Conservation (phyloP, 2,329 filamentous ascomycete genomes). For the Phialophora verrucosa region DNA sequence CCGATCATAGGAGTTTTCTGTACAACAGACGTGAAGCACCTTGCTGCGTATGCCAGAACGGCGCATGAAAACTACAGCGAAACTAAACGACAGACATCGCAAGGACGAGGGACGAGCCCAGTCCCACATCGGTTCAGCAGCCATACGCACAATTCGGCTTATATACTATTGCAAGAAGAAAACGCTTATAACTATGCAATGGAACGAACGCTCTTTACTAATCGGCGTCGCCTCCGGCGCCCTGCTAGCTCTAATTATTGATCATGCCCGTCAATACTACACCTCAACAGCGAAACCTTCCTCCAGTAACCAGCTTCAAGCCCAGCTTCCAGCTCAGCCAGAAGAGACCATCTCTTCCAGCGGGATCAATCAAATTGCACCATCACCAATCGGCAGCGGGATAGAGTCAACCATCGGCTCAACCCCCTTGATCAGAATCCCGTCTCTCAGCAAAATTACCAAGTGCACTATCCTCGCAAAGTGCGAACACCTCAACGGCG, state of each 20-base stretch:
- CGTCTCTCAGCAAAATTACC: constrained; percentile 82
- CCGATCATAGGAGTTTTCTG: not conserved
- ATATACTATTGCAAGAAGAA: not conserved
- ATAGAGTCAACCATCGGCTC: constrained; percentile 93
- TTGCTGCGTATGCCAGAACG: no score
- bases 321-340: not conserved
- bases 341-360: constrained; percentile 4
- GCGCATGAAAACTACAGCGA: no score
- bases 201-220: constrained; percentile 47
- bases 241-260: constrained; percentile 34
- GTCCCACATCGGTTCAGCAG: not conserved
- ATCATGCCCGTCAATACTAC: constrained; percentile 27
- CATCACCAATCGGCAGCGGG: constrained; percentile 52
- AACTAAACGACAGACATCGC: not conserved
- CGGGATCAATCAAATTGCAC: not conserved
- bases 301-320: not conserved
- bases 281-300: not conserved
- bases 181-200: constrained; percentile 22
- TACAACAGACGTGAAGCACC: not conserved
- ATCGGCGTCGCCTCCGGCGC: constrained; percentile 49
- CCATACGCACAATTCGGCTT: not conserved
- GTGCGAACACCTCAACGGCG: constrained; percentile 94
- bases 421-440: constrained; percentile 86
- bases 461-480: constrained; percentile 91
- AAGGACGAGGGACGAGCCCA: not conserved